Percentiles rank a stretch among this genome's conserved stretches.
phyloP scores from a whole-genome alignment of 2,329 filamentous ascomycete genomes.

The Phialocephala subalpina region DNA sequence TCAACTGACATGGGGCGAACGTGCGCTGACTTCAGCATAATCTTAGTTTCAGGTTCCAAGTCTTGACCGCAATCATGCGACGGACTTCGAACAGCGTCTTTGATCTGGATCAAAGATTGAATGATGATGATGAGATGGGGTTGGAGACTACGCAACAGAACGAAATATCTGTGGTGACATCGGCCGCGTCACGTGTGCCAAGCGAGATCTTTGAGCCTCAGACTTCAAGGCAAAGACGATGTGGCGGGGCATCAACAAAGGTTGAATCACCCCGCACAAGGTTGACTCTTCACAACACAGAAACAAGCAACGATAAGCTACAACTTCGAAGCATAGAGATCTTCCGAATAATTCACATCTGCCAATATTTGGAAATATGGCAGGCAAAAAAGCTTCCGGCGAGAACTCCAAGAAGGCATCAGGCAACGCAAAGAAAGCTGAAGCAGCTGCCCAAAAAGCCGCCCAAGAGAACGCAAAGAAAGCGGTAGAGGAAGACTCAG shows the following conservation, averaged over 20 bases:
- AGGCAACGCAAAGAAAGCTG: slow-evolving; percentile 92
- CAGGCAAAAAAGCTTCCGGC: slow-evolving; percentile 71
- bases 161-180: too few species aligned
- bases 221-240: too few species aligned
- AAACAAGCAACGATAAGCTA: neutral
- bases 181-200: too few species aligned
- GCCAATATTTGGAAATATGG: slow-evolving; percentile 60
- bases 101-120: neutral
- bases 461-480: slow-evolving; percentile 73
- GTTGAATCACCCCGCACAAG: neutral
- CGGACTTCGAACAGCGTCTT: neutral
- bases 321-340: neutral
- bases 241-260: slow-evolving; percentile 4
- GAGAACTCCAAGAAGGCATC: slow-evolving; percentile 90
- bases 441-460: slow-evolving; percentile 82
- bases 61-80: neutral
- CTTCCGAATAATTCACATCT: neutral
- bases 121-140: neutral
- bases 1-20: neutral
- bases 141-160: neutral
- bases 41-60: neutral
- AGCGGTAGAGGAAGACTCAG: slow-evolving; percentile 71
- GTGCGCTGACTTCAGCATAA: neutral
- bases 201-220: too few species aligned
- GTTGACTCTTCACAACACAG: neutral